phyloP scores from a whole-genome alignment of 441 rosid species.

The Cnidoscolus chayamansa region DNA sequence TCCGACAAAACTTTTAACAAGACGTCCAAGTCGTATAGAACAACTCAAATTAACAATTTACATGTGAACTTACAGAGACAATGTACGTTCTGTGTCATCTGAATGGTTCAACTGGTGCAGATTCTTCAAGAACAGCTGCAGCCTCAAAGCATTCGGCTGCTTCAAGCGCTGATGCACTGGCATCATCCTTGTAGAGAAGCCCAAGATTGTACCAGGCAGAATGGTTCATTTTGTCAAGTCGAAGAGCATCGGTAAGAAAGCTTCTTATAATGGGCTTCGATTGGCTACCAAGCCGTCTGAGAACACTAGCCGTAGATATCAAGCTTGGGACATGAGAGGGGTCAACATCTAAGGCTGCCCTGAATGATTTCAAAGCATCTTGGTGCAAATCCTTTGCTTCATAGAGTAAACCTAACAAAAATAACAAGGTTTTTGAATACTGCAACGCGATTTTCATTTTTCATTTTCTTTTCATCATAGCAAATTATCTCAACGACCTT shows the following conservation, averaged over 20 bases:
- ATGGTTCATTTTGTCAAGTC: conserved; percentile 60
- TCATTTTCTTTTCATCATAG: not conserved
- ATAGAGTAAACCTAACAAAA: conserved; percentile 54
- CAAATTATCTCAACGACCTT: not conserved
- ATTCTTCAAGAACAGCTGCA: conserved; percentile 61
- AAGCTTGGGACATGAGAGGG: conserved; percentile 72
- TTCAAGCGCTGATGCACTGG: conserved; percentile 43
- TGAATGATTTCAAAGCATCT: conserved; percentile 58
- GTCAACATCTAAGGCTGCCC: conserved; percentile 58
- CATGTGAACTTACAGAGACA: conserved; percentile 7
- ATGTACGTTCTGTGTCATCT: conserved; percentile 36
- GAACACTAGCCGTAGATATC: conserved; percentile 67
- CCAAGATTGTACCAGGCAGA: conserved; percentile 87
- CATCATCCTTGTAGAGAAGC: conserved; percentile 52
- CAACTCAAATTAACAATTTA: conserved; percentile 4
- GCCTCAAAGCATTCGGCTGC: conserved; percentile 81
- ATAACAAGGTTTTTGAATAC: not conserved
- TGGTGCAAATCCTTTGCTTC: conserved; percentile 57
- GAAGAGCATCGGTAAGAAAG: conserved; percentile 70
- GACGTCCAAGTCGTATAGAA: not conserved
- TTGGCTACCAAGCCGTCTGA: conserved; percentile 43
- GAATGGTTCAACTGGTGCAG: conserved; percentile 81
- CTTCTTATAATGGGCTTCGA: conserved; percentile 54
- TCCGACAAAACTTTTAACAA: not conserved
- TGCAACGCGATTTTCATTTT: no score